Evolutionary conservation across 192 early-diverging fungal genomes (phyloP).

Genomic region (Coemansia umbellata): DNA sequence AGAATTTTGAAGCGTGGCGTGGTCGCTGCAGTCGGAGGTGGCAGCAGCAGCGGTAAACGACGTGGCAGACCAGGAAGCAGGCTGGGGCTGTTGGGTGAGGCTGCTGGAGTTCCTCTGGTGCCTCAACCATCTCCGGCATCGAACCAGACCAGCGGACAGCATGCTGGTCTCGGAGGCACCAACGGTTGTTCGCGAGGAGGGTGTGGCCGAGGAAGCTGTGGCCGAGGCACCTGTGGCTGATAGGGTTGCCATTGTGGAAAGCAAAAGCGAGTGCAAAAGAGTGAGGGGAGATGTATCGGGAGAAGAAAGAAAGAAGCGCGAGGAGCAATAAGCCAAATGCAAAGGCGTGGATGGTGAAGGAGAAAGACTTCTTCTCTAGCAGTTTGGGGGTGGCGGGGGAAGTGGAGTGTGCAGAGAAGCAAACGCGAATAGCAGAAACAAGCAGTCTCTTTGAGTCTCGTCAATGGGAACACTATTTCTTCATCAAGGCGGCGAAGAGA

Average conservation of each 20-base stretch:
- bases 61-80: not conserved
- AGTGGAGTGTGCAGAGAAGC: no score
- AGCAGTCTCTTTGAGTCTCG: no score
- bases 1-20: not conserved
- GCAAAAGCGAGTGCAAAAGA: not conserved
- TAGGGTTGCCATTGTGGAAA: conserved; percentile 1
- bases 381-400: no score
- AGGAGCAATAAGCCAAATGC: no score
- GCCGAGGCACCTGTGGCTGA: conserved; percentile 1
- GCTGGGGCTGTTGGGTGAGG: not conserved
- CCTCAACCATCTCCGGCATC: conserved; percentile 3
- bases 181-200: not conserved
- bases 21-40: not conserved
- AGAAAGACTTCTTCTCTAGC: no score
- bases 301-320: not conserved
- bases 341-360: no score
- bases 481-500: no score
- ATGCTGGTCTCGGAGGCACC: not conserved
- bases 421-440: no score
- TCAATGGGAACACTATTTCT: no score
- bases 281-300: not conserved
- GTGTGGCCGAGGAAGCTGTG: not conserved
- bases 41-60: not conserved
- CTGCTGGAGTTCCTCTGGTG: not conserved
- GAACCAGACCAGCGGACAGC: not conserved